Conservation (phyloP, 495 filamentous ascomycete genomes). For the Terfezia boudieri region DNA sequence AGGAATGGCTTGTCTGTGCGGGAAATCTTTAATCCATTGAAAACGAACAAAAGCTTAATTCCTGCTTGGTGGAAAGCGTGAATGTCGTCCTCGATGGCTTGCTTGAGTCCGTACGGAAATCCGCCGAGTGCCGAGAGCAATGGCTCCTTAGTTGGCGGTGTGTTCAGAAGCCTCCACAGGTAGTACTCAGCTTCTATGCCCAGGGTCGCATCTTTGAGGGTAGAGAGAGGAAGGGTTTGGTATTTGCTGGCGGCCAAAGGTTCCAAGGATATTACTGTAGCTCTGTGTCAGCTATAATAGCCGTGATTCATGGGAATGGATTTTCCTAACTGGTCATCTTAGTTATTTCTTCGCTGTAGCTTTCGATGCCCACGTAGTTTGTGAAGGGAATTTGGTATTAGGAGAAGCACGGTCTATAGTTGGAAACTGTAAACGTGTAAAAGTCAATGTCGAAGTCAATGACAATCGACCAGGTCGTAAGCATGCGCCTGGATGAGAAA, state of each 20-base stretch:
- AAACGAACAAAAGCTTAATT: constrained; percentile 61
- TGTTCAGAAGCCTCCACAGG: constrained; percentile 48
- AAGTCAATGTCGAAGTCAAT: no score
- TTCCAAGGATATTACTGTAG: background rate
- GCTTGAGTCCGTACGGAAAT: constrained; percentile 51
- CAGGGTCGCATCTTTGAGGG: constrained; percentile 46
- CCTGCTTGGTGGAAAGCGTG: constrained; percentile 37
- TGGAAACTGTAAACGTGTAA: no score
- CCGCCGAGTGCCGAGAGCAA: constrained; percentile 79
- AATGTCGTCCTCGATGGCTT: constrained; percentile 51
- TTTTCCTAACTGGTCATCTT: no score
- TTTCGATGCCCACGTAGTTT: no score
- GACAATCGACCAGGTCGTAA: no score
- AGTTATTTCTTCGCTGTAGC: no score
- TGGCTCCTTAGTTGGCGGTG: constrained; percentile 49
- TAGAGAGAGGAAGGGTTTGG: constrained; percentile 34
- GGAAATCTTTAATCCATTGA: constrained; percentile 60
- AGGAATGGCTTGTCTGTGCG: constrained; percentile 31
- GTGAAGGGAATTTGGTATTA: no score
- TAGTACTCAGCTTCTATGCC: constrained; percentile 85
- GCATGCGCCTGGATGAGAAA: no score
- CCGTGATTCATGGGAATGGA: background rate
- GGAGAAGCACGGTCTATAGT: no score
- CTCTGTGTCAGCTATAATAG: background rate
- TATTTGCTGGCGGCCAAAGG: constrained; percentile 24